Base-by-base conservation (phyloP, 2,329 filamentous ascomycete genomes). In the Penicillium sp. region DNA sequence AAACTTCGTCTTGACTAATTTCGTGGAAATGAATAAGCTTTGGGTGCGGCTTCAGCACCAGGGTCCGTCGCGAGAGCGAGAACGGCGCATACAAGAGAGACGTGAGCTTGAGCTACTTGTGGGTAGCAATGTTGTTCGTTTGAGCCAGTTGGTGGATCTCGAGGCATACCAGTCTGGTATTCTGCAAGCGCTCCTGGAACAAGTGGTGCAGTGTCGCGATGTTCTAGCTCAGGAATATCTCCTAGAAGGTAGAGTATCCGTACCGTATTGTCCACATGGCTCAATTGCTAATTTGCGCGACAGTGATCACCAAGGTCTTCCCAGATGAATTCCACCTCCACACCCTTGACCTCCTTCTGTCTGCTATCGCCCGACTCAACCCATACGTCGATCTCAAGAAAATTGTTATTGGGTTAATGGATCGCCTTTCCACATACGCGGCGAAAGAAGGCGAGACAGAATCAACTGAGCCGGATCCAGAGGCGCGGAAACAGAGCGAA, bases 1-100 rank as follows among this genome's bases (percentile, higher is more conserved):
- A 78, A 97, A 92, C 80, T 99, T 99, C 72, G 89, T 98, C 54
- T 80, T 99, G 71, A 99, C 95, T 59, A 99, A 99, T 70, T 99
- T 99, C 72, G 95, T 99, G 67, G 95, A 99, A 78, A 99, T 99
- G 95, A 99, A 99, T 80, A 99, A 99, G 83, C 83, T 99, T 33
- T 99, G 95, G 95, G 95, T 99, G 62, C 88, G 95, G 44, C 80
- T 98, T 71, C 95, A 99, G 75, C 95, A 99, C 75, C 95, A 99
- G 74, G 95, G 95, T 26, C 95, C 97, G 72, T 99, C 95, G 39
- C 85, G 93, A 68, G 95, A 99, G 77, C 84, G 95, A 52, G 95
- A 99, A 62, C 89, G 96, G 78, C 85, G 95, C 67, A 96, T 92
- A 57, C 92, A 95, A 69, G 95, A 99, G 79, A 85, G 95, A 67